Evolutionary conservation across 768 basidiomycete species (phyloP), one percentile per base, ranked within the genome.

Genomic region (Megacollybia marginata): DNA sequence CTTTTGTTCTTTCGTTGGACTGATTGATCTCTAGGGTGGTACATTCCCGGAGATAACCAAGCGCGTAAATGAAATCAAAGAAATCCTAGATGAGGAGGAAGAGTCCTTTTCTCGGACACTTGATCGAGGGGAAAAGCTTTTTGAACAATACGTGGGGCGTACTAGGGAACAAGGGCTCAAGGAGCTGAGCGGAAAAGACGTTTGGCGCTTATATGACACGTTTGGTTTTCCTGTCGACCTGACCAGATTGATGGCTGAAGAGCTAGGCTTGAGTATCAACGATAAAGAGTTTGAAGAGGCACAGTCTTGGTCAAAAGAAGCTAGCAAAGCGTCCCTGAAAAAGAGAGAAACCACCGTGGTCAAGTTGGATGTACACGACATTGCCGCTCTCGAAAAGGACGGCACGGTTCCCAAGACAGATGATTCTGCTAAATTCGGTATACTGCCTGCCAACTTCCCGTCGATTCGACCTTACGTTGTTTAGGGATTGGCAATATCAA

Each of bases 211-310:
- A 46, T 98, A 98, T 63, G 96, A 99, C 63, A 98, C 96, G 1
- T 99, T 89, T 62, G 96, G 96, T 46, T 99, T 99, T 73, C 96
- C 96, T 0, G 92, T 91, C 38, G 96, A 99, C 62, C 70, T 99
- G 46, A 99, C 96, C 1, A 83, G 87, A 46, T 74, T 99, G 51
- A 98, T 99, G 96, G 96, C 96, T 4, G 90, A 94, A 64, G 96
- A 99, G 62, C 71, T 91, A 28, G 85, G 84, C 2, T 71, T 99
- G 42, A 74, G 71, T 7, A 79, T 98, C 59, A 92, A 97, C 61
- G 84, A 94, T 55, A 72, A 73, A 44, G 93, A 94, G 57, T 95
- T 97, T 58, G 91, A 91, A 56, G 78, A 78, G 54, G 96, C 96
- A 9, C 88, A 93, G 62, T 79, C 85, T 19, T 78, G 80, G 52